These are phyloP conservation scores for Dysphania ambrosioides DNA, from an alignment of 148 eudicot species.

Conservation along the genomic window DNA sequence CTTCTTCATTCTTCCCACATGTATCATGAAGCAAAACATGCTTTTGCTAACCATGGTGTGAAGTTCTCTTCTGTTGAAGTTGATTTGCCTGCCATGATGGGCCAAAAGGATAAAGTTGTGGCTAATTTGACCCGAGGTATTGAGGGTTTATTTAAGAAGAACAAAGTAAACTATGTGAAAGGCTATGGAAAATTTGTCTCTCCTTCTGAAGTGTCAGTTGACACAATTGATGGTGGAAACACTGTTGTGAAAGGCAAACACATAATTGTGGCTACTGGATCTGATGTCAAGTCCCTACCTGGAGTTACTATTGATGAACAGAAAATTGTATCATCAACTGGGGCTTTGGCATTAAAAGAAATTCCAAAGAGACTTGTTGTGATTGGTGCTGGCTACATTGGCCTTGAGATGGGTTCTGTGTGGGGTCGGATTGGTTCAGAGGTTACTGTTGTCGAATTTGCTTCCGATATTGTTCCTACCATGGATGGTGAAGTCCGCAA, in stretches of 20 bases:
- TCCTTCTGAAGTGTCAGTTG: conserved; percentile 82
- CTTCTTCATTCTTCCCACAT: conserved; percentile 95
- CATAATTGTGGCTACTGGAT: conserved; percentile 86
- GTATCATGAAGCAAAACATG: conserved; percentile 88
- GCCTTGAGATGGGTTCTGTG: conserved; percentile 94
- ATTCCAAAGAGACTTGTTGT: conserved; percentile 82
- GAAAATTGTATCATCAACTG: conserved; percentile 75
- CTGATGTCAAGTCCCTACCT: conserved; percentile 84
- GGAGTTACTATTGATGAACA: conserved; percentile 87
- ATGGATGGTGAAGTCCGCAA: conserved; percentile 88
- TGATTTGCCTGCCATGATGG: conserved; percentile 88
- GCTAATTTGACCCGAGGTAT: conserved; percentile 65
- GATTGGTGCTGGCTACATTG: conserved; percentile 95
- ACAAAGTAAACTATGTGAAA: conserved; percentile 88
- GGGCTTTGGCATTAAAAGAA: conserved; percentile 69
- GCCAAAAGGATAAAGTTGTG: conserved; percentile 87
- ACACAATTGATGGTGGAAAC: conserved; percentile 64
- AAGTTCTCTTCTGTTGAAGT: conserved; percentile 64
- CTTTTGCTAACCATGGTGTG: conserved; percentile 78
- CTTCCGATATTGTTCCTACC: conserved; percentile 74
- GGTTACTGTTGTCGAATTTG: conserved; percentile 91
- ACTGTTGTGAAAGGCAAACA: conserved; percentile 78
- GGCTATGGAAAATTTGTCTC: conserved; percentile 80
- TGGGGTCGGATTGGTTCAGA: conserved; percentile 96
- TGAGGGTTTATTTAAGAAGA: conserved; percentile 91